Percentiles rank a stretch among this genome's conserved stretches.
These are phyloP conservation scores for Penicillium sp. DNA, from an alignment of 2,329 filamentous ascomycete genomes.

Conservation along the genomic window DNA sequence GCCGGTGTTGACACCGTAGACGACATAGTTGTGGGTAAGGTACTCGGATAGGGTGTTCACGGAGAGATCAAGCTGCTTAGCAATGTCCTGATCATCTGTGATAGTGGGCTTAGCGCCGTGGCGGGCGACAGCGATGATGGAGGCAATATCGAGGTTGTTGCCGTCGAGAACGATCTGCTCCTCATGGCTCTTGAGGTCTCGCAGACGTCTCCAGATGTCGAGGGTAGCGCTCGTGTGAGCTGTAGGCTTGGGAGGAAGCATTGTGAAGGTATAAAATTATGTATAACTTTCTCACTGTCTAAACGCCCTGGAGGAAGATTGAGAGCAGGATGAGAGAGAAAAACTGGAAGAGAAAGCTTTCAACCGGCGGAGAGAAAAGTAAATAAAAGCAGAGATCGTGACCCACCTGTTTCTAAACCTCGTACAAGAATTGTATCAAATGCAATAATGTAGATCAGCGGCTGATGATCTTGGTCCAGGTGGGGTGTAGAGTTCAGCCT, in stretches of 20 bases:
- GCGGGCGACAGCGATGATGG: slow-evolving; percentile 15
- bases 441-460: neutral
- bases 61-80: slow-evolving; percentile 10
- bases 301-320: neutral
- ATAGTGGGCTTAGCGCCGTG: slow-evolving; percentile 12
- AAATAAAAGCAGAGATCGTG: neutral
- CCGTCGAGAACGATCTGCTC: slow-evolving; percentile 12
- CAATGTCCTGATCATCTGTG: slow-evolving; percentile 8
- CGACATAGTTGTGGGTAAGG: slow-evolving; percentile 10
- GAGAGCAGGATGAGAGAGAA: neutral
- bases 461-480: neutral
- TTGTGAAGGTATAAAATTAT: neutral
- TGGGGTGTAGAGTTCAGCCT: neutral
- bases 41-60: slow-evolving; percentile 12
- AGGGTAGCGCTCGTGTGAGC: slow-evolving; percentile 11
- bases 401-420: neutral
- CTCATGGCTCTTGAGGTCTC: slow-evolving; percentile 3
- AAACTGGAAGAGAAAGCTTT: neutral
- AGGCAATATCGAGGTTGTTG: slow-evolving; percentile 17
- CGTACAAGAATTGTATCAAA: neutral
- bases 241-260: neutral
- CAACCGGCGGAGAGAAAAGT: neutral
- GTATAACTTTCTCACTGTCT: neutral
- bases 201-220: slow-evolving; percentile 5
- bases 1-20: slow-evolving; percentile 61